Evolutionary conservation across 2,329 filamentous ascomycete genomes (phyloP).

Genomic region (Exutisphaerella laricina): DNA sequence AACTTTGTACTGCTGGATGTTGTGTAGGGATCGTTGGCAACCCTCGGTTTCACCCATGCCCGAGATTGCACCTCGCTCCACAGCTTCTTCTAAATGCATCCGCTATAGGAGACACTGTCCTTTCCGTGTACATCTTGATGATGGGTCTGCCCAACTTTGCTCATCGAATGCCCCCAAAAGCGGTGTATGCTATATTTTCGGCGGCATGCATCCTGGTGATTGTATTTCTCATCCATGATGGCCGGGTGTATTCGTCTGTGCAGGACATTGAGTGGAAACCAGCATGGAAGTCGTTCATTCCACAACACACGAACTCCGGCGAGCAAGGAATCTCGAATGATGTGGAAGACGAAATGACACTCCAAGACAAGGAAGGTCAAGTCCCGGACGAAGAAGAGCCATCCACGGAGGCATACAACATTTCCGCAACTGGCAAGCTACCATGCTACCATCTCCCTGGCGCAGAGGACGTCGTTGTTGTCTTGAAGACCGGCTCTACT

Average conservation of each 20-base stretch:
- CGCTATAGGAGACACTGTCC: no score
- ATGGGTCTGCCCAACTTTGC: no score
- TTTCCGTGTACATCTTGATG: no score
- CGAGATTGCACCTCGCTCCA: no score
- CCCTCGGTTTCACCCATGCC: no score
- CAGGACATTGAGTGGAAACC: background rate
- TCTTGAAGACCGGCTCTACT: constrained; percentile 55
- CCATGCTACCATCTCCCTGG: constrained; percentile 21
- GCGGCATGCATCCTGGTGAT: background rate
- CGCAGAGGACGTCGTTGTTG: constrained; percentile 48
- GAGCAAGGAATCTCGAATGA: background rate
- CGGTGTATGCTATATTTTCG: background rate
- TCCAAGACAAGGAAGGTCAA: background rate
- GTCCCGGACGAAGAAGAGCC: background rate
- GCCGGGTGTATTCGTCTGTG: background rate
- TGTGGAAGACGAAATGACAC: background rate
- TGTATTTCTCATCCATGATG: background rate
- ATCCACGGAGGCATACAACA: no score
- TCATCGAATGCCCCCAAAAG: background rate
- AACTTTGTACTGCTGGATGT: no score
- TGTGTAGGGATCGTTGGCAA: no score
- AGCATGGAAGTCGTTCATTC: background rate
- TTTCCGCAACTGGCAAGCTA: background rate
- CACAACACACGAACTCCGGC: background rate
- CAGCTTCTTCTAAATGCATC: no score